Conservation (phyloP, 345 rosid genomes). For the Gossypium australe region DNA sequence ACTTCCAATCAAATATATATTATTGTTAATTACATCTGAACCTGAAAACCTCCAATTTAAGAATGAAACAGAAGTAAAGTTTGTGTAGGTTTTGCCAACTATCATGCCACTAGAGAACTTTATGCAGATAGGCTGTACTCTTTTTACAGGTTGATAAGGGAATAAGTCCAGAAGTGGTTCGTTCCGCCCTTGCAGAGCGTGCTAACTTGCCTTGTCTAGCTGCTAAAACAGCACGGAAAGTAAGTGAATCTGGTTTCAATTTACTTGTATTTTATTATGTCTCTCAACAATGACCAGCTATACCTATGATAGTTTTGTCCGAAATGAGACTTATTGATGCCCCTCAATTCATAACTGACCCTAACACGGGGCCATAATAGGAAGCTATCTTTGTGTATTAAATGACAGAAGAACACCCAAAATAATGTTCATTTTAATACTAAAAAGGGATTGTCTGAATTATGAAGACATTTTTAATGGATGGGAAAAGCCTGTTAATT, state of each 20-base stretch:
- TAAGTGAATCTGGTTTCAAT: conserved; percentile 27
- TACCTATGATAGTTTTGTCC: not conserved
- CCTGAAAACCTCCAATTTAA: not conserved
- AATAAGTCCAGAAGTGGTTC: conserved; percentile 76
- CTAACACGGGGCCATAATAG: not conserved
- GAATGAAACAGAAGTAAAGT: not conserved
- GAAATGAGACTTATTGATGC: not conserved
- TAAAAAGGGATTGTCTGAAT: not conserved
- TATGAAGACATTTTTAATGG: not conserved
- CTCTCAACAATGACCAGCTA: not conserved
- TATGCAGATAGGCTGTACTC: conserved; percentile 1
- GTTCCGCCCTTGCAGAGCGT: conserved; percentile 82
- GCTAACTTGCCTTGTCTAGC: conserved; percentile 79
- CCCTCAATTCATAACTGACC: not conserved
- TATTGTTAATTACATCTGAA: not conserved
- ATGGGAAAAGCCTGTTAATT: not conserved
- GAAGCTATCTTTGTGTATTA: not conserved
- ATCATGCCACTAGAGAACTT: not conserved
- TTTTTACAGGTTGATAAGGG: conserved; percentile 73
- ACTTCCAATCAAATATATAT: not conserved
- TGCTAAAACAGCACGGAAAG: conserved; percentile 68
- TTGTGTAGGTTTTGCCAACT: not conserved
- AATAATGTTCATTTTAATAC: not conserved
- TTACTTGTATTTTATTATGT: conserved; percentile 7
- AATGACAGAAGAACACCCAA: not conserved